A percentile compares a stretch with the other conserved stretches of the same genome.
Conservation (phyloP, 2,329 filamentous ascomycete species). For the Diplocarpon mali region DNA sequence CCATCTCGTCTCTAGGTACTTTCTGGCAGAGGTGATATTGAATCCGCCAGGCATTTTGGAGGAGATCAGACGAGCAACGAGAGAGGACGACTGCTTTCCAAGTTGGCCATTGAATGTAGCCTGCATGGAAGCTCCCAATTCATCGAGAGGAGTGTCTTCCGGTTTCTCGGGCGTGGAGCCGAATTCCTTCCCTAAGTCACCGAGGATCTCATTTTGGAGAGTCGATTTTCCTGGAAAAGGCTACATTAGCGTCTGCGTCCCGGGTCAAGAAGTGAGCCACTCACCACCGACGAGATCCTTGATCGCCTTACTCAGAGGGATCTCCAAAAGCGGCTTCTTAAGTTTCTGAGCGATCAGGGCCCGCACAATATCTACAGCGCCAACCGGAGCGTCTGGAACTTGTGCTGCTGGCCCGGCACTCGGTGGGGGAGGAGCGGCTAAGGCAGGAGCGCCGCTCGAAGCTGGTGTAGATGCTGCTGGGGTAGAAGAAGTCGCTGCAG, state of each 20-base stretch:
- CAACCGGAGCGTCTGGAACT: constrained; percentile 76
- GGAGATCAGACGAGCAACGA: constrained; percentile 89
- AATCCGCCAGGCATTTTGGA: constrained; percentile 99
- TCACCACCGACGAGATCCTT: constrained; percentile 95
- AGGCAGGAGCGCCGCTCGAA: constrained; percentile 41
- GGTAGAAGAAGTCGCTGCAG: constrained; percentile 34
- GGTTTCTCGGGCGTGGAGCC: constrained; percentile 97
- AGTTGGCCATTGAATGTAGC: constrained; percentile 98
- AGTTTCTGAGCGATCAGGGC: constrained; percentile 91
- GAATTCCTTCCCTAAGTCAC: constrained; percentile 96
- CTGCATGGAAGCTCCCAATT: constrained; percentile 91
- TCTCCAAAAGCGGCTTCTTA: constrained; percentile 83
- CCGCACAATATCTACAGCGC: constrained; percentile 81
- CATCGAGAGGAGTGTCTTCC: constrained; percentile 92
- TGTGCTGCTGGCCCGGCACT: constrained; percentile 78
- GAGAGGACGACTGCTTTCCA: constrained; percentile 87
- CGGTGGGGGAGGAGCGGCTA: constrained; percentile 46
- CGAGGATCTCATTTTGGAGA: constrained; percentile 95
- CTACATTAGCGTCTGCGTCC: constrained; percentile 9
- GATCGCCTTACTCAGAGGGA: constrained; percentile 92
- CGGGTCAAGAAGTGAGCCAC: constrained; percentile 25
- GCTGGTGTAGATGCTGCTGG: constrained; percentile 35
- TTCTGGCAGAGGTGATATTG: constrained; percentile 92
- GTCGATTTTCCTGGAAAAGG: constrained; percentile 74
- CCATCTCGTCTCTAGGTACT: constrained; percentile 92